Evolutionary conservation across 2,329 filamentous ascomycete species (phyloP), one percentile per base, ranked within the genome.

Genomic region (Didymella pomorum): DNA sequence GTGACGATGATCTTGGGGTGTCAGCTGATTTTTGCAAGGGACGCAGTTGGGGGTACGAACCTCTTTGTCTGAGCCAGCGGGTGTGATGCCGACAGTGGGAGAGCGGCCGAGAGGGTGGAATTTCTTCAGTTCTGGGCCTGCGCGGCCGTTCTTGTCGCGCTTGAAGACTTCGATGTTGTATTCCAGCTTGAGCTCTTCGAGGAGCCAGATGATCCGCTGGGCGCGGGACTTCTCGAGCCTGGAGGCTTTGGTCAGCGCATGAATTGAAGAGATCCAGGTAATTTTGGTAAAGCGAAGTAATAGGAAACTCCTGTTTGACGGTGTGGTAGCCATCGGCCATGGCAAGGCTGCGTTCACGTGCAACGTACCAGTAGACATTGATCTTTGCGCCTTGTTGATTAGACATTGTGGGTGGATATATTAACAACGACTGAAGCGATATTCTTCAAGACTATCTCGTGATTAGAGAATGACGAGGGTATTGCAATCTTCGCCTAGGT

Each of bases 91-190:
- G 64, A 98, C 80, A 41, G 94, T 80, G 0, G 94, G 94, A 1
- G 92, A 93, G 76, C 97, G 97, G 61, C 94, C 94, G 4, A 97
- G 83, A 0, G 92, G 89, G 71, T 97, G 92, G 35, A 96, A 79
- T 63, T 91, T 83, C 71, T 90, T 88, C 44, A 97, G 84, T 69
- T 91, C 89, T 0, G 86, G 81, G 3, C 92, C 91, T 1, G 93
- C 93, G n/a, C 91, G 81, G 68, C 81, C 84, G 54, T 89, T 84
- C 56, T 78, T 69, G 37, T 76, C 74, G 35, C 93, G 89, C 76
- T 91, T 92, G 83, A 90, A 95, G 52, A 89, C 83, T 71, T 94
- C 87, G 57, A 97, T 79, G 61, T 93, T 86, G 78, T 96, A 97
- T 26, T 89, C 84, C 31, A 96, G 77, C 42, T 89, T 84, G 61